Evolutionary conservation across 805 yeast genomes (phyloP).

Genomic region (Metschnikowia colocasiae): DNA sequence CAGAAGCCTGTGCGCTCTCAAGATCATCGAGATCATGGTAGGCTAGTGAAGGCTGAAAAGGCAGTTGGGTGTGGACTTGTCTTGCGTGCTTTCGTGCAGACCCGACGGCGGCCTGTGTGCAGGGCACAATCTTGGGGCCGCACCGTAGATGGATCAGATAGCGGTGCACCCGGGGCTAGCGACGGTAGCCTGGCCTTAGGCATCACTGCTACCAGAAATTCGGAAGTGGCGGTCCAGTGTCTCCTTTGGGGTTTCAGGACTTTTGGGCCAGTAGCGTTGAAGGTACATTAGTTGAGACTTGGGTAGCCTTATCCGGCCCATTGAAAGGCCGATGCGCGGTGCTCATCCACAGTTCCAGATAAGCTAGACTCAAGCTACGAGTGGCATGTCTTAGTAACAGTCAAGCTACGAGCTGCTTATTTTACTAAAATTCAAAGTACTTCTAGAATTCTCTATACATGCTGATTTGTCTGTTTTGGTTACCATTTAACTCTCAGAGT

Average conservation of each 20-base stretch:
- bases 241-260: neutral
- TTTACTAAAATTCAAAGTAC: neutral
- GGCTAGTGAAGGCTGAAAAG: neutral
- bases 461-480: neutral
- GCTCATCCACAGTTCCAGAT: neutral
- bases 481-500: conserved; percentile 13
- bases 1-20: neutral
- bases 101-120: neutral
- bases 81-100: neutral
- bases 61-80: neutral
- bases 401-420: too few relatives aligned
- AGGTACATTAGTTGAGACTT: too few relatives aligned
- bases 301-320: neutral
- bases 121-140: neutral
- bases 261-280: too few relatives aligned
- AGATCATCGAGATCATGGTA: neutral
- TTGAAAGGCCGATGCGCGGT: neutral
- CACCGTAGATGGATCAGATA: neutral
- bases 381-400: too few relatives aligned
- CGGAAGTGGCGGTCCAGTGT: neutral
- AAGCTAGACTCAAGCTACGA: too few relatives aligned
- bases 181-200: too few relatives aligned
- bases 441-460: neutral
- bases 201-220: too few relatives aligned
- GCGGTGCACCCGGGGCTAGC: neutral